A percentile compares a stretch with the other conserved stretches of the same genome.
Evolutionary conservation across 1,284 basidiomycete genomes (phyloP).

Genomic region (Nidula niveotomentosa): DNA sequence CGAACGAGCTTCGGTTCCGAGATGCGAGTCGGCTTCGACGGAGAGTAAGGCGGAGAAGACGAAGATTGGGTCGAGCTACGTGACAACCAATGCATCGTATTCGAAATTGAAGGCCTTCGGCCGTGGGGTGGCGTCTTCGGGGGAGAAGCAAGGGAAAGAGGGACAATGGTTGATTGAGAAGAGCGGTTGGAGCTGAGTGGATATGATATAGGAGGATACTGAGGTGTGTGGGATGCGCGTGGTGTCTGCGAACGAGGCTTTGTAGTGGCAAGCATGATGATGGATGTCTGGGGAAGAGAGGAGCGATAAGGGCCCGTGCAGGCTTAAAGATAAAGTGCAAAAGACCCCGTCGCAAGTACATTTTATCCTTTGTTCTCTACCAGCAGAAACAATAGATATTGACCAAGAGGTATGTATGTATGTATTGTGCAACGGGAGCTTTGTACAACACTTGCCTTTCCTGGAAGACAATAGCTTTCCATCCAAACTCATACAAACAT

Average conservation of each 20-base stretch:
- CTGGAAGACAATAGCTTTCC: slow-evolving; percentile 11
- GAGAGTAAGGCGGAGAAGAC: slow-evolving; percentile 21
- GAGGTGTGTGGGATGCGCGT: slow-evolving; percentile 17
- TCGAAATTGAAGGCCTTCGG: slow-evolving; percentile 38
- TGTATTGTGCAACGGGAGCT: background rate
- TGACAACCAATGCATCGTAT: slow-evolving; percentile 52
- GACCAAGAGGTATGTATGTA: no score
- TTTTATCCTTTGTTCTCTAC: slow-evolving; percentile 12
- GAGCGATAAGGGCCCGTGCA: background rate
- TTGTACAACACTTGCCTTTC: slow-evolving; percentile 10
- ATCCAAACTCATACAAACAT: background rate
- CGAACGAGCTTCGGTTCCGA: slow-evolving; percentile 60
- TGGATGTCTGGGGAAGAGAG: background rate
- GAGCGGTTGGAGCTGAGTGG: slow-evolving; percentile 11
- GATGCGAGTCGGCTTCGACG: slow-evolving; percentile 49
- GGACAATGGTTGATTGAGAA: slow-evolving; percentile 19
- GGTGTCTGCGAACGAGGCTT: slow-evolving; percentile 27
- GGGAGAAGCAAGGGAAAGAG: slow-evolving; percentile 17
- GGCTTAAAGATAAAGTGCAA: background rate
- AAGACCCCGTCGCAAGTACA: background rate
- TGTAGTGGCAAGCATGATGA: slow-evolving; percentile 21
- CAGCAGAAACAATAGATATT: no score
- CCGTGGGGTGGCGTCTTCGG: slow-evolving; percentile 15
- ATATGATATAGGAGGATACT: slow-evolving; percentile 26
- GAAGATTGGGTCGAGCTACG: slow-evolving; percentile 31